Evolutionary conservation across 805 yeast species (phyloP).

Genomic region (Candida pseudofarinosa): DNA sequence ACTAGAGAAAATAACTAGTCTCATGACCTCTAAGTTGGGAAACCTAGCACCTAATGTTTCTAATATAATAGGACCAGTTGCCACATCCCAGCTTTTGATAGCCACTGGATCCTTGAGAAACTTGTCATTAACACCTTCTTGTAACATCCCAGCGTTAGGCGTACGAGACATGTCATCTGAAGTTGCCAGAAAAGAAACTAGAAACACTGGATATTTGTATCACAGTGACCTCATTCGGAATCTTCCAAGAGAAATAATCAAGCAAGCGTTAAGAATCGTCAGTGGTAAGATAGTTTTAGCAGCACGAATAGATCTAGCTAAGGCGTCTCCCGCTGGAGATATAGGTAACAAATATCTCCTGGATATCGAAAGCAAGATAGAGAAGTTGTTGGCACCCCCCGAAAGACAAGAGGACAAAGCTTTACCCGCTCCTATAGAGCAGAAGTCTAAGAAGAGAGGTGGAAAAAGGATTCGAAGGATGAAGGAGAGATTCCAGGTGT

Average conservation of each 20-base stretch:
- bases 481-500: slow-evolving; percentile 75
- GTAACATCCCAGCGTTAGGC: slow-evolving; percentile 81
- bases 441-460: slow-evolving; percentile 77
- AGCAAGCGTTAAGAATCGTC: slow-evolving; percentile 71
- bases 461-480: slow-evolving; percentile 77
- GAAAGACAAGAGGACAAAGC: slow-evolving; percentile 56
- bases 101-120: slow-evolving; percentile 64
- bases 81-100: slow-evolving; percentile 70
- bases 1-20: slow-evolving; percentile 42
- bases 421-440: slow-evolving; percentile 71
- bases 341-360: slow-evolving; percentile 56
- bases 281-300: slow-evolving; percentile 80
- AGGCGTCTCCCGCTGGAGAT: slow-evolving; percentile 39
- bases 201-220: slow-evolving; percentile 70
- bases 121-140: slow-evolving; percentile 69
- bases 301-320: slow-evolving; percentile 70
- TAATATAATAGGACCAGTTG: slow-evolving; percentile 63
- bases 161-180: slow-evolving; percentile 37
- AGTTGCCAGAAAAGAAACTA: slow-evolving; percentile 31
- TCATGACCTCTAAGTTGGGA: slow-evolving; percentile 53
- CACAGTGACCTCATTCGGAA: slow-evolving; percentile 54
- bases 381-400: slow-evolving; percentile 76
- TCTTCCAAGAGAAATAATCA: slow-evolving; percentile 54
- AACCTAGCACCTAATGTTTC: slow-evolving; percentile 77
- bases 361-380: slow-evolving; percentile 63